Percentiles rank a stretch among this genome's conserved stretches.
Evolutionary conservation across 352 stramenopile species (phyloP).

Genomic region (Globisporangium acanthophoron): DNA sequence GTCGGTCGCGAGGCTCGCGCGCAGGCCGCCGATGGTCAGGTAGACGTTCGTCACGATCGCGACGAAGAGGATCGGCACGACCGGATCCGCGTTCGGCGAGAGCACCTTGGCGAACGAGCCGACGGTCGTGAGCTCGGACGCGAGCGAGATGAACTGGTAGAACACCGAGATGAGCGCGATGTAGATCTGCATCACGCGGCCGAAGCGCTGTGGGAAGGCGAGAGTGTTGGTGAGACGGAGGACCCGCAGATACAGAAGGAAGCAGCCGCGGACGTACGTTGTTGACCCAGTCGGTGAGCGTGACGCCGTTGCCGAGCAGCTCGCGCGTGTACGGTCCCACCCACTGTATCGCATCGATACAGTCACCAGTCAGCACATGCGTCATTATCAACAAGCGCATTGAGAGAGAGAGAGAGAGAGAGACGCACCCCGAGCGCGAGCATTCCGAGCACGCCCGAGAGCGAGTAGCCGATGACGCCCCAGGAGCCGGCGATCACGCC

Average conservation of each 20-base stretch:
- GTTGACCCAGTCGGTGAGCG: conserved; percentile 63
- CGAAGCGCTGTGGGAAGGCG: conserved; percentile 38
- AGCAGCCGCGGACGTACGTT: conserved; percentile 17
- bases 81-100: conserved; percentile 35
- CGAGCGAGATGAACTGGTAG: conserved; percentile 80
- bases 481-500: conserved; percentile 62
- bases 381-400: no score
- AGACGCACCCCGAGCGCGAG: conserved; percentile 36
- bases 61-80: conserved; percentile 56
- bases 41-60: conserved; percentile 70
- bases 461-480: conserved; percentile 72
- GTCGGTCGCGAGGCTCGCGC: conserved; percentile 66
- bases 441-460: conserved; percentile 58
- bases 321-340: conserved; percentile 55
- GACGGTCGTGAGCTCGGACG: conserved; percentile 62
- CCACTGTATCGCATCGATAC: conserved; percentile 10
- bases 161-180: conserved; percentile 63
- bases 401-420: not conserved
- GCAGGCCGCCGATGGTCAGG: conserved; percentile 63
- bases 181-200: conserved; percentile 62
- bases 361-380: not conserved
- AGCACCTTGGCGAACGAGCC: conserved; percentile 46
- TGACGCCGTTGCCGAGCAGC: conserved; percentile 62
- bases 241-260: not conserved
- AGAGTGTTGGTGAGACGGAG: conserved; percentile 3